These are phyloP conservation scores for Dothistroma septosporum DNA, from an alignment of 2,329 filamentous ascomycete species.

Conservation along the genomic window DNA sequence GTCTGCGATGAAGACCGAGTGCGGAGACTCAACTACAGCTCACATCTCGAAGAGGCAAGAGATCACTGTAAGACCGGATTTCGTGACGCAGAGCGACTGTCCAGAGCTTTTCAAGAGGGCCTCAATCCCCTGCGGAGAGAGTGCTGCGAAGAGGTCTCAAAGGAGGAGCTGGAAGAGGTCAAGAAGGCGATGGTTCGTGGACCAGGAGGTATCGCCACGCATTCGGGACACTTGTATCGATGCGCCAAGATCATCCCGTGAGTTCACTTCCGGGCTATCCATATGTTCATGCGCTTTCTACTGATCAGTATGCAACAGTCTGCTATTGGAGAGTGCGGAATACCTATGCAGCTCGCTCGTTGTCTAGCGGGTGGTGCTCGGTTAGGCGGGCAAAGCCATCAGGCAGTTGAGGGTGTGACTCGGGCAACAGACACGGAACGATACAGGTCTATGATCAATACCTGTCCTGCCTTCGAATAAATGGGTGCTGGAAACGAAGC, in stretches of 20 bases:
- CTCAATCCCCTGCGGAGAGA: slow-evolving; percentile 26
- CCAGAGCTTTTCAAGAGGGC: slow-evolving; percentile 22
- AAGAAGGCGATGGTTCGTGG: slow-evolving; percentile 45
- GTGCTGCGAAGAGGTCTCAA: slow-evolving; percentile 25
- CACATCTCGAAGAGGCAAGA: slow-evolving; percentile 39
- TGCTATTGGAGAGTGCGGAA: slow-evolving; percentile 39
- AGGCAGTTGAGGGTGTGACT: slow-evolving; percentile 49
- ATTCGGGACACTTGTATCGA: slow-evolving; percentile 58
- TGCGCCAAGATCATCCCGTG: slow-evolving; percentile 55
- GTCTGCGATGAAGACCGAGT: background rate
- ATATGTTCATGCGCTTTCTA: background rate
- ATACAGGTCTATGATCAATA: background rate
- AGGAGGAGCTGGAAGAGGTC: slow-evolving; percentile 34
- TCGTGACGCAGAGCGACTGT: slow-evolving; percentile 10
- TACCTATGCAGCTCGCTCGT: slow-evolving; percentile 57
- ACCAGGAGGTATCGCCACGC: background rate
- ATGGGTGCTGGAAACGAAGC: background rate
- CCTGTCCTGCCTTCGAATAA: background rate
- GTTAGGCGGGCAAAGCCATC: slow-evolving; percentile 55
- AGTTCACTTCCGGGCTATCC: background rate
- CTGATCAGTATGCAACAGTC: background rate
- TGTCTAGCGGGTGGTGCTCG: slow-evolving; percentile 60
- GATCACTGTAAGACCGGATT: background rate
- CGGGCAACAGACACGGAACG: slow-evolving; percentile 49
- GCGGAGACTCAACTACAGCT: slow-evolving; percentile 31